Base-by-base conservation (phyloP, 2,329 filamentous ascomycete species). In the Fusarium tuaranense region DNA sequence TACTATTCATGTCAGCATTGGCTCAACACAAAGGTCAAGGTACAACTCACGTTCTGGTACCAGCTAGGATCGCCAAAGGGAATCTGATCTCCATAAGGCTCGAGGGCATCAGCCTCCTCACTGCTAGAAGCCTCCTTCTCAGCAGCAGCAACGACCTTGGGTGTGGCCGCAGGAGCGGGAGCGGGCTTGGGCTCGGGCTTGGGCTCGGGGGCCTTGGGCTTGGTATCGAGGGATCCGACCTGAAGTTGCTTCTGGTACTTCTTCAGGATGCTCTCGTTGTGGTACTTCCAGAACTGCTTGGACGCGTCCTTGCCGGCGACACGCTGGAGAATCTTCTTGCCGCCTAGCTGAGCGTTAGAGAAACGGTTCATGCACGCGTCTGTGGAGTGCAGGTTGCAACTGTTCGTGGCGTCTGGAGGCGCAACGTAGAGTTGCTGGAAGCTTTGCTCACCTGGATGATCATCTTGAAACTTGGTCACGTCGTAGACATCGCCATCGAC, bases 401-500 rank as follows among this genome's bases (percentile, higher is more conserved):
- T 16, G 48, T 32, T 53, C 6, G 48, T 53, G 48, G 48, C 48
- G 48, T 51, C 16, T 30, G 16, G 46, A 30, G 46, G 46, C 25
- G 46, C 22, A 57, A 59, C 60, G 20, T 16, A 62, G 32, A 34
- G 8, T 20, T 20, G 44, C 41, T 51, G 9, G 25, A 51, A 13
- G 25, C 25, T 51, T 51, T 51, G 79, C 86, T 86, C 87, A 90
- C 94, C 95, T 82, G 94, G 94, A 83, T 96, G 94, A 76, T 95
- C 93, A 70, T 95, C 92, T 82, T 94, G 93, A 83, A 96, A 96
- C 81, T 92, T 95, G 78, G 95, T 97, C 79, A 98, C 83, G 82
- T 99, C 96, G 84, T 98, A 98, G 77, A 98, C 96, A 84, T 98
- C 96, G 79, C 95, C 93, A 77, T 98, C 96, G 76, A 98, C 92